Evolutionary conservation across 2,329 filamentous ascomycete genomes (phyloP), one percentile per base, ranked within the genome.

Genomic region (Ophiocordyceps camponoti-rufipedis): DNA sequence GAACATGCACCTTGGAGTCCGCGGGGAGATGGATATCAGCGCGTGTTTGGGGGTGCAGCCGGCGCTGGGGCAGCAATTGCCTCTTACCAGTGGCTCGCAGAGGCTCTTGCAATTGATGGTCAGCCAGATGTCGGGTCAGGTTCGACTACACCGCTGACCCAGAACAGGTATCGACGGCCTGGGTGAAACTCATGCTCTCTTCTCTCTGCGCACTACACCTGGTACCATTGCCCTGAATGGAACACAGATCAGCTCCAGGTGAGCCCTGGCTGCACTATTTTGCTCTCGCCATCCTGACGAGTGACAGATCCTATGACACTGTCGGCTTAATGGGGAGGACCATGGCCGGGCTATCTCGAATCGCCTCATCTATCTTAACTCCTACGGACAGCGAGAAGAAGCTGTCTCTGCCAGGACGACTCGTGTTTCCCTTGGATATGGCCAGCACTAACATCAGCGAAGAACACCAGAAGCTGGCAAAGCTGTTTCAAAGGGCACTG

Each of bases 21-120:
- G 4, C 56, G 67, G 33, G 71, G 63, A 0, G 72, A 75, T 50
- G 64, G 64, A 0, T 71, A 69, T 38, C 63, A 65, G 31, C 51
- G 48, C 0, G 49, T 62, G 0, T 54, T 50, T 0, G 60, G 61
- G 1, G 62, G 58, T 18, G 63, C 61, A 4, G 55, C 58, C 23
- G 69, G 69, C 8, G 62, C 62, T 38, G 65, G 50, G 0, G 58
- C 58, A 9, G 60, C 60, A 1, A 44, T 66, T 8, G 57, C 59
- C 12, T 57, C 58, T 1, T 70, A 70, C 47, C 51, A 58, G 5
- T 71, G 67, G 67, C 45, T 71, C 5, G 56, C 61, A 29, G 46
- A 58, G 23, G 56, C 63, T 2, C 48, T 66, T 46, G 58, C 57
- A 1, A 43, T 66, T 46, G 62, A 64, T 50, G 48, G 65, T 65